These are phyloP conservation scores for Avena eriantha DNA, from an alignment of 176 grass and related monocot species.

Conservation along the genomic window DNA sequence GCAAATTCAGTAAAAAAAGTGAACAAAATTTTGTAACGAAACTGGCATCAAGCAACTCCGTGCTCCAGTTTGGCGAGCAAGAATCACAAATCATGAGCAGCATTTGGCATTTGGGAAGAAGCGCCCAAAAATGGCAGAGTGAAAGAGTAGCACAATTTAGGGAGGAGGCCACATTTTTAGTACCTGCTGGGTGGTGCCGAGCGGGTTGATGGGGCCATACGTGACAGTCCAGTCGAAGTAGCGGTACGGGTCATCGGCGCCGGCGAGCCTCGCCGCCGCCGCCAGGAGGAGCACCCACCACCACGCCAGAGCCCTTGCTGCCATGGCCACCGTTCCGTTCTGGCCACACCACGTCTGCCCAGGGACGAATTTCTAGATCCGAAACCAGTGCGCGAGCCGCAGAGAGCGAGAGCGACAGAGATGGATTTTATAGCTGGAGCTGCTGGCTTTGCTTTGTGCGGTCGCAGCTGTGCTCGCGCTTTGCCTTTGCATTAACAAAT, in stretches of 20 bases:
- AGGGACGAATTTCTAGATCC: conserved; percentile 34
- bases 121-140: not conserved
- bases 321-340: not conserved
- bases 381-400: not conserved
- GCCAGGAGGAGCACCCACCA: not conserved
- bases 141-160: not conserved
- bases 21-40: not conserved
- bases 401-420: not conserved
- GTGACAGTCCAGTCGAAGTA: conserved; percentile 86
- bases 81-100: not conserved
- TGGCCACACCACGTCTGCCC: no score
- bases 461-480: not conserved
- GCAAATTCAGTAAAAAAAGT: conserved; percentile 2
- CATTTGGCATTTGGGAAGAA: not conserved
- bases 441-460: conserved; percentile 20
- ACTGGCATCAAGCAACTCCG: not conserved
- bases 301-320: not conserved
- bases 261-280: conserved; percentile 21
- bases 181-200: conserved; percentile 77
- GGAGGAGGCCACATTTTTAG: not conserved
- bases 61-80: not conserved
- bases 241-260: conserved; percentile 83
- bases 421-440: conserved; percentile 14
- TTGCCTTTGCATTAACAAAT: conserved; percentile 13
- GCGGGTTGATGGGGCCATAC: conserved; percentile 74